phyloP scores from a whole-genome alignment of 2,329 filamentous ascomycete species.

The Onygenales sp. region DNA sequence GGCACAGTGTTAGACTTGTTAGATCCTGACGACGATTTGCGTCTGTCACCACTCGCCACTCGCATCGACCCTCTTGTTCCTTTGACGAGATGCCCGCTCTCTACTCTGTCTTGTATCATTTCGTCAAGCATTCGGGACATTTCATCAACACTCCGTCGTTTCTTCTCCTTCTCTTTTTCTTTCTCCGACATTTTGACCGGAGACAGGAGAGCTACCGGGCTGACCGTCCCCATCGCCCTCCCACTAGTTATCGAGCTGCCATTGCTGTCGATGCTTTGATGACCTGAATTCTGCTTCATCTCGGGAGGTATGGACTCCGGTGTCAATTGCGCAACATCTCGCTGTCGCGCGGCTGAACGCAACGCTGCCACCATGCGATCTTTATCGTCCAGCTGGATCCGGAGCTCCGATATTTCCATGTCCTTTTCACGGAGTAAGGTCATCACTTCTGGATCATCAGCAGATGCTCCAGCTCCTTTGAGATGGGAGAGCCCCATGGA shows the following conservation, averaged over 20 bases:
- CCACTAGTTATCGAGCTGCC: slow-evolving; percentile 14
- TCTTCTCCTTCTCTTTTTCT: slow-evolving; percentile 38
- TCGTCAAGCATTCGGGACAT: slow-evolving; percentile 91
- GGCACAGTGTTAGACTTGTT: slow-evolving; percentile 14
- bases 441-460: slow-evolving; percentile 68
- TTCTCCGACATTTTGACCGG: slow-evolving; percentile 17
- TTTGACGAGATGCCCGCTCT: slow-evolving; percentile 62
- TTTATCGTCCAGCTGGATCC: slow-evolving; percentile 83
- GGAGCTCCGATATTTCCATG: slow-evolving; percentile 82
- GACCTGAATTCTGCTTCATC: slow-evolving; percentile 10
- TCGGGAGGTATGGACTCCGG: slow-evolving; percentile 26
- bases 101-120: slow-evolving; percentile 87
- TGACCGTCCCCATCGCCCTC: slow-evolving; percentile 12
- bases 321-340: slow-evolving; percentile 64
- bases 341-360: slow-evolving; percentile 72
- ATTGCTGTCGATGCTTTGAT: slow-evolving; percentile 22
- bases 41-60: slow-evolving; percentile 36
- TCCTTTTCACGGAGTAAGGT: slow-evolving; percentile 78
- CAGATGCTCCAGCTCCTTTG: slow-evolving; percentile 51
- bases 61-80: slow-evolving; percentile 58
- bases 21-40: slow-evolving; percentile 20
- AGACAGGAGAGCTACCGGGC: slow-evolving; percentile 22
- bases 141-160: slow-evolving; percentile 69
- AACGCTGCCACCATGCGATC: slow-evolving; percentile 86
- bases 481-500: slow-evolving; percentile 59